Evolutionary conservation across 345 rosid genomes (phyloP).

Genomic region (Rhodamnia argentea): DNA sequence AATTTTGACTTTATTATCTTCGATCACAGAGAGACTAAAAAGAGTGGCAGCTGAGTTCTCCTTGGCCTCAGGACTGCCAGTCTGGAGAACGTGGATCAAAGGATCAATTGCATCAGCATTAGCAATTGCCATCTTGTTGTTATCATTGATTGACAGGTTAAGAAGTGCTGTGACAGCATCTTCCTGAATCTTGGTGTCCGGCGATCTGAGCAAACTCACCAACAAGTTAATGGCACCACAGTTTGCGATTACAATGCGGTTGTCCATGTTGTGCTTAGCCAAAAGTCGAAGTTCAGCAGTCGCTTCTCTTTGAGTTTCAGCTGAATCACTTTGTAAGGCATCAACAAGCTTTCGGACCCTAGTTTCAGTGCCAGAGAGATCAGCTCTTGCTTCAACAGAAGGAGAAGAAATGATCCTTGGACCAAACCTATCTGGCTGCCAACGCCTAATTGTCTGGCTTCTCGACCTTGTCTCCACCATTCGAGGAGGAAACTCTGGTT

Average conservation of each 20-base stretch:
- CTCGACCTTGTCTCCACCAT: conserved; percentile 48
- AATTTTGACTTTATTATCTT: conserved; percentile 73
- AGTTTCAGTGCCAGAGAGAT: conserved; percentile 67
- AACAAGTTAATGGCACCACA: conserved; percentile 58
- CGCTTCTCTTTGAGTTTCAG: conserved; percentile 57
- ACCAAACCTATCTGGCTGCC: conserved; percentile 63
- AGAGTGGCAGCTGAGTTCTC: conserved; percentile 87
- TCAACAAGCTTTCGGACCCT: conserved; percentile 59
- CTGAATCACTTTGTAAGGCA: conserved; percentile 44
- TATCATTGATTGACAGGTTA: conserved; percentile 72
- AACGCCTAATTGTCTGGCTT: conserved; percentile 55
- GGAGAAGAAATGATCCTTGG: conserved; percentile 67
- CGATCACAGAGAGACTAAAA: conserved; percentile 73
- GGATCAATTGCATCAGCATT: conserved; percentile 70
- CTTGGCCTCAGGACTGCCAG: conserved; percentile 81
- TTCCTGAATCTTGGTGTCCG: conserved; percentile 50
- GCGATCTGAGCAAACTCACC: conserved; percentile 50
- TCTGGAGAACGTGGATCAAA: conserved; percentile 64
- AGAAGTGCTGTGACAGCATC: conserved; percentile 88
- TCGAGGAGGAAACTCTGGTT: conserved; percentile 47
- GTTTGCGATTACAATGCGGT: conserved; percentile 67
- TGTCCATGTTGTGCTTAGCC: conserved; percentile 71
- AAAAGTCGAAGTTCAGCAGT: conserved; percentile 51
- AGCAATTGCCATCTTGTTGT: conserved; percentile 63
- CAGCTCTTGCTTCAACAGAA: conserved; percentile 52